These are phyloP conservation scores for Penicillium sclerotigenum DNA, from an alignment of 2,329 filamentous ascomycete genomes.

Conservation along the genomic window DNA sequence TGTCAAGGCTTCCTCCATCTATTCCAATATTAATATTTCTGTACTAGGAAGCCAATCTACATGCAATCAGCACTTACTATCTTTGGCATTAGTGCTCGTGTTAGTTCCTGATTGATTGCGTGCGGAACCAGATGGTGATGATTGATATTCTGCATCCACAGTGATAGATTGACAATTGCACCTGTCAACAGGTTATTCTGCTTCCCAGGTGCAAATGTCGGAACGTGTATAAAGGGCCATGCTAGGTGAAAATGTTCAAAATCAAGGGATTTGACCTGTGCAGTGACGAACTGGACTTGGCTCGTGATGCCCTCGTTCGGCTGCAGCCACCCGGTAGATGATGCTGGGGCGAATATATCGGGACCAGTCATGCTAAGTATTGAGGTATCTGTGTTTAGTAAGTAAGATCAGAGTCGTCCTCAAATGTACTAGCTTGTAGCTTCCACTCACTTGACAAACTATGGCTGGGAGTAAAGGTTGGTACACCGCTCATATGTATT, in stretches of 20 bases:
- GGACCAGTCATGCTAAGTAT: neutral
- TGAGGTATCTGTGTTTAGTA: neutral
- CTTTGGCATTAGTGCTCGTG: neutral
- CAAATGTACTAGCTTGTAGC: neutral
- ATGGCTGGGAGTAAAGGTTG: neutral
- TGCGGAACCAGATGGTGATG: neutral
- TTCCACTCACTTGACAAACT: neutral
- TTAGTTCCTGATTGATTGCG: neutral
- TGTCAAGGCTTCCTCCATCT: neutral
- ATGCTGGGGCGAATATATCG: neutral
- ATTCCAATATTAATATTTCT: neutral
- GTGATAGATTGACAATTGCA: neutral
- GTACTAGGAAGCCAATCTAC: neutral
- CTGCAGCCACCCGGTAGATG: neutral
- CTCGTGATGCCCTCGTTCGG: neutral
- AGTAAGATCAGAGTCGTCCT: neutral
- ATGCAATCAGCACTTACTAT: neutral
- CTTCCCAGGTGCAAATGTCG: neutral
- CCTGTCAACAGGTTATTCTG: neutral
- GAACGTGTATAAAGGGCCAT: neutral
- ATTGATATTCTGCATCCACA: neutral
- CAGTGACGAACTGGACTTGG: neutral
- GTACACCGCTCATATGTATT: neutral
- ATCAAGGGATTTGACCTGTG: neutral
- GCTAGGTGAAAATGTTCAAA: neutral